A percentile compares a stretch with the other conserved stretches of the same genome.
Conservation (phyloP, 805 yeast species). For the Barnettozyma wickerhamii region DNA sequence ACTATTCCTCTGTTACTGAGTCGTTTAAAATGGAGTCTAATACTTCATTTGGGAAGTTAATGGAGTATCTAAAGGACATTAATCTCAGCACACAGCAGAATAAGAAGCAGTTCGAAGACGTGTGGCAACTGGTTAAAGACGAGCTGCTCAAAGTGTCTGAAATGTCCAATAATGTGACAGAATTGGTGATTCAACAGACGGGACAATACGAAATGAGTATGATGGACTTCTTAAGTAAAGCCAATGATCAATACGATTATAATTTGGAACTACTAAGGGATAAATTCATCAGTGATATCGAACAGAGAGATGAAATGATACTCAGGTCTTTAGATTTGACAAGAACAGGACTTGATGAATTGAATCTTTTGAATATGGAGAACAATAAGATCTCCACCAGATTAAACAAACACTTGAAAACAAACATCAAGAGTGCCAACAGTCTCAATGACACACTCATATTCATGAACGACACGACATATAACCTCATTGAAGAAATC, state of each 20-base stretch:
- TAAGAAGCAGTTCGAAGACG: conserved; percentile 9
- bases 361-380: background rate
- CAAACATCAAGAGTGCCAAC: background rate
- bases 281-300: conserved; percentile 14
- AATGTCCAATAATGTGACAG: conserved; percentile 15
- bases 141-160: conserved; percentile 15
- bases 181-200: conserved; percentile 10
- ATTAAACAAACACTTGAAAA: background rate
- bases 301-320: conserved; percentile 8
- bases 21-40: conserved; percentile 16
- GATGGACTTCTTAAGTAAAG: conserved; percentile 9
- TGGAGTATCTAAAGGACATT: conserved; percentile 14
- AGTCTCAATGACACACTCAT: background rate
- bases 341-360: background rate
- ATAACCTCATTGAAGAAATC: conserved; percentile 1
- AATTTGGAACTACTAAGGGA: conserved; percentile 10
- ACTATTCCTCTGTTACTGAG: conserved; percentile 15
- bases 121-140: conserved; percentile 12
- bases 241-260: conserved; percentile 6
- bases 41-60: conserved; percentile 9
- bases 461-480: conserved; percentile 1
- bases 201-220: conserved; percentile 11
- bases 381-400: conserved; percentile 1
- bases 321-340: background rate
- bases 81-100: conserved; percentile 6